These are phyloP conservation scores for Arthrobotrys iridis DNA, from an alignment of 2,329 filamentous ascomycete genomes.

Conservation along the genomic window DNA sequence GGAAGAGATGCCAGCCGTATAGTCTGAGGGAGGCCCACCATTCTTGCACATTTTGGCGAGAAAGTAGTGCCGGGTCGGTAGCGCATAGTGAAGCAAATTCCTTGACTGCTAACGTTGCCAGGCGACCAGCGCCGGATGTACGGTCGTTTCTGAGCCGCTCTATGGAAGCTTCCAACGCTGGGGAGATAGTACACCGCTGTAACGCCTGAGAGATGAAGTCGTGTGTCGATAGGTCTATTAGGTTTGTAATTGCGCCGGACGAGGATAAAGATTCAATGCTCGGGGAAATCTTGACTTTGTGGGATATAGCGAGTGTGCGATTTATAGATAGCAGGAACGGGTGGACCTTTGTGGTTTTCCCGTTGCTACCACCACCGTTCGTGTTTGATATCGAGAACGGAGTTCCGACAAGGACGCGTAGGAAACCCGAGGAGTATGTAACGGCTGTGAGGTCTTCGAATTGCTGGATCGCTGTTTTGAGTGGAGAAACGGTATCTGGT, in stretches of 20 bases:
- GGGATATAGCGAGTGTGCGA: slow-evolving; percentile 32
- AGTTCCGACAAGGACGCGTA: slow-evolving; percentile 37
- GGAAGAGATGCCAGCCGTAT: slow-evolving; percentile 52
- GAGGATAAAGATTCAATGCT: slow-evolving; percentile 47
- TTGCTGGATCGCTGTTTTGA: slow-evolving; percentile 52
- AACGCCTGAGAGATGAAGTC: slow-evolving; percentile 38
- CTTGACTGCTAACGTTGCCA: slow-evolving; percentile 48
- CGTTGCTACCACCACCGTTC: background rate
- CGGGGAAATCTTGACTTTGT: slow-evolving; percentile 48
- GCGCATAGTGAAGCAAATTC: slow-evolving; percentile 45
- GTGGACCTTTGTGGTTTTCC: slow-evolving; percentile 30
- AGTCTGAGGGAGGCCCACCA: slow-evolving; percentile 46
- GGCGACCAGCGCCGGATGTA: slow-evolving; percentile 45
- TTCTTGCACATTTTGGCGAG: slow-evolving; percentile 7
- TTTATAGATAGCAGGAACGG: slow-evolving; percentile 49
- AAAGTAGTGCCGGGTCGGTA: slow-evolving; percentile 25
- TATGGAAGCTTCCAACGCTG: slow-evolving; percentile 42
- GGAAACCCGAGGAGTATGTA: slow-evolving; percentile 49
- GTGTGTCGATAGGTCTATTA: slow-evolving; percentile 43
- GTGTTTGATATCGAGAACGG: slow-evolving; percentile 44
- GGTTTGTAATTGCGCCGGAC: slow-evolving; percentile 20
- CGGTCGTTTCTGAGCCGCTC: slow-evolving; percentile 41
- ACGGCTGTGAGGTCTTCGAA: slow-evolving; percentile 51
- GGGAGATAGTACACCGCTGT: slow-evolving; percentile 44
- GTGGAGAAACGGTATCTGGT: slow-evolving; percentile 43